Conservation (phyloP, 2,329 filamentous ascomycete genomes). For the Lachnellula occidentalis region DNA sequence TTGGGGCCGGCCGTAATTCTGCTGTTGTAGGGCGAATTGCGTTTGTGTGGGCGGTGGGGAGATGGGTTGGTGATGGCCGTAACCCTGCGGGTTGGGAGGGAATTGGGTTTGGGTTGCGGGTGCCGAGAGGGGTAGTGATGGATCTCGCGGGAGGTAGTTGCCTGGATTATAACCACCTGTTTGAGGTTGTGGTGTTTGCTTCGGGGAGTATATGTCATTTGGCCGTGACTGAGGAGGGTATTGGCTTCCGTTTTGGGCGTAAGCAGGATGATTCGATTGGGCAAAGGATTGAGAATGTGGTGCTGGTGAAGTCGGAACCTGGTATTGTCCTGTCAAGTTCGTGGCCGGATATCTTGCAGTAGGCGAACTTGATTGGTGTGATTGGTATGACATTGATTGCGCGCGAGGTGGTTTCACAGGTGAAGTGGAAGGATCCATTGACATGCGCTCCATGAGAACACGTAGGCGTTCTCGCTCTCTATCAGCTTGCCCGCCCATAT, state of each 20-base stretch:
- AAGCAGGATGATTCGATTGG: slow-evolving; percentile 38
- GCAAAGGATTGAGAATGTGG: slow-evolving; percentile 31
- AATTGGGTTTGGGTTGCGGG: slow-evolving; percentile 50
- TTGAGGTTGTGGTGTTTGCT: slow-evolving; percentile 41
- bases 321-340: slow-evolving; percentile 53
- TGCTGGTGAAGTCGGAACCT: slow-evolving; percentile 52
- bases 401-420: slow-evolving; percentile 36
- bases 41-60: slow-evolving; percentile 56
- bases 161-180: slow-evolving; percentile 40
- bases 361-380: slow-evolving; percentile 24
- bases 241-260: slow-evolving; percentile 32
- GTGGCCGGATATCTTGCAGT: slow-evolving; percentile 46
- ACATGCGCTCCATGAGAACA: slow-evolving; percentile 92
- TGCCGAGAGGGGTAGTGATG: slow-evolving; percentile 47
- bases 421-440: slow-evolving; percentile 60
- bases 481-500: slow-evolving; percentile 47
- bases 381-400: slow-evolving; percentile 30
- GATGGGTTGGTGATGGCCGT: slow-evolving; percentile 33
- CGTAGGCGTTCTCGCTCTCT: slow-evolving; percentile 80
- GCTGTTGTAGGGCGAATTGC: slow-evolving; percentile 12
- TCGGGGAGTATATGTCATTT: slow-evolving; percentile 43
- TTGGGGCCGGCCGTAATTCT: slow-evolving; percentile 22
- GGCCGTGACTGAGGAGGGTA: slow-evolving; percentile 28
- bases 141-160: slow-evolving; percentile 27
- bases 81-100: slow-evolving; percentile 21